Evolutionary conservation across 345 rosid species (phyloP), one percentile per base, ranked within the genome.

Genomic region (Dimocarpus longan): DNA sequence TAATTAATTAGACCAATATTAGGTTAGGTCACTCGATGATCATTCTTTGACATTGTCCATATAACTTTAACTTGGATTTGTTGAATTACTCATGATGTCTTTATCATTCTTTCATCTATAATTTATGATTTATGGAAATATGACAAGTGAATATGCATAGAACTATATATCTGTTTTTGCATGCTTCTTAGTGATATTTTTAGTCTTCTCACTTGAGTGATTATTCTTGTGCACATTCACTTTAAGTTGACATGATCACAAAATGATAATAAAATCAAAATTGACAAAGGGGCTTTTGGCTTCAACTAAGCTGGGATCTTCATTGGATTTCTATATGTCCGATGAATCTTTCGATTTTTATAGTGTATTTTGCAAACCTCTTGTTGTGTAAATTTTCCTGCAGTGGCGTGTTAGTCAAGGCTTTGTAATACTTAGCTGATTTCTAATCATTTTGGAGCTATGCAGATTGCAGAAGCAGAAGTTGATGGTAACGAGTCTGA

Each of bases 381-480:
- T 37, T 64, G 37, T n/a, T 65, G 19, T 10, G 6, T 9, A 50
- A 22, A 2, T 64, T 59, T 22, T 6, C 19, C 4, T 28, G 76
- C 65, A 46, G 46, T 54, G 71, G 70, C 21, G 11, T 46, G 15
- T 26, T 68, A 32, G 10, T 59, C 3, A 39, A 18, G 37, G 5
- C 56, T 18, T 22, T 42, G 28, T 39, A 44, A 32, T 37, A 3
- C 48, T 50, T 75, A 22, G 70, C 70, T 56, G 13, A 11, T 22
- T 66, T 69, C 21, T 68, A n/a, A 74, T 16, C 42, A 37, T 44
- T 72, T 42, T 68, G 40, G 46, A 74, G 66, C 74, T 21, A 12
- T 84, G 85, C 88, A 94, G 98, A 69, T 82, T 9, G 56, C 80
- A 60, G 93, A 85, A 68, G 79, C 89, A 6, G 93, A 86, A 66